Percentiles rank a stretch among this genome's conserved stretches.
Evolutionary conservation across 1,139 yeast species (phyloP).

Genomic region (Citeromyces siamensis): DNA sequence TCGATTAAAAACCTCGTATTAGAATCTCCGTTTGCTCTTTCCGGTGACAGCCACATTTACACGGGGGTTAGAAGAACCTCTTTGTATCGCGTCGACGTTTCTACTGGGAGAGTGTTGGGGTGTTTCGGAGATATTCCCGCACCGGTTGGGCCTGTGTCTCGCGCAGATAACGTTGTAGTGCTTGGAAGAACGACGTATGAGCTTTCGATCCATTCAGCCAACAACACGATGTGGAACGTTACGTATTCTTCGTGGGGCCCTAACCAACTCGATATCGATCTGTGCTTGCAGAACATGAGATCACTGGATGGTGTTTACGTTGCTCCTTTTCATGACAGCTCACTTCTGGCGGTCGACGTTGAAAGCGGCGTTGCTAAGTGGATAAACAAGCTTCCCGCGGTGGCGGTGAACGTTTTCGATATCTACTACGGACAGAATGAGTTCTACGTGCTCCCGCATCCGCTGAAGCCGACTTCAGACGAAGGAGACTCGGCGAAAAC

Average conservation of each 20-base stretch:
- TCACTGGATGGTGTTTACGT: conserved; percentile 65
- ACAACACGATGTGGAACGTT: conserved; percentile 72
- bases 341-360: conserved; percentile 54
- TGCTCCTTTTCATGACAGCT: conserved; percentile 74
- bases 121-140: conserved; percentile 40
- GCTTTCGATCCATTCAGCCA: conserved; percentile 50
- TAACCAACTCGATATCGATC: conserved; percentile 68
- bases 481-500: conserved; percentile 6
- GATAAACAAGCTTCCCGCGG: conserved; percentile 57
- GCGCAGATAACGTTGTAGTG: conserved; percentile 21
- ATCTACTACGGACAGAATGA: conserved; percentile 26
- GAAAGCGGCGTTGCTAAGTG: conserved; percentile 63
- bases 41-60: conserved; percentile 80
- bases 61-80: conserved; percentile 79
- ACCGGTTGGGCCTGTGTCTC: conserved; percentile 3
- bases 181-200: conserved; percentile 47
- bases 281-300: conserved; percentile 33
- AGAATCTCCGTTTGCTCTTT: conserved; percentile 72
- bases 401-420: conserved; percentile 67
- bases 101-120: conserved; percentile 65
- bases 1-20: conserved; percentile 67
- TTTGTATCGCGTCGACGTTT: conserved; percentile 60
- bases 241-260: conserved; percentile 91
- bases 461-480: conserved; percentile 24
- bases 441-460: conserved; percentile 52